Evolutionary conservation across 139 green algal species (phyloP), one percentile per base, ranked within the genome.

Genomic region (Coelastrella sp.): DNA sequence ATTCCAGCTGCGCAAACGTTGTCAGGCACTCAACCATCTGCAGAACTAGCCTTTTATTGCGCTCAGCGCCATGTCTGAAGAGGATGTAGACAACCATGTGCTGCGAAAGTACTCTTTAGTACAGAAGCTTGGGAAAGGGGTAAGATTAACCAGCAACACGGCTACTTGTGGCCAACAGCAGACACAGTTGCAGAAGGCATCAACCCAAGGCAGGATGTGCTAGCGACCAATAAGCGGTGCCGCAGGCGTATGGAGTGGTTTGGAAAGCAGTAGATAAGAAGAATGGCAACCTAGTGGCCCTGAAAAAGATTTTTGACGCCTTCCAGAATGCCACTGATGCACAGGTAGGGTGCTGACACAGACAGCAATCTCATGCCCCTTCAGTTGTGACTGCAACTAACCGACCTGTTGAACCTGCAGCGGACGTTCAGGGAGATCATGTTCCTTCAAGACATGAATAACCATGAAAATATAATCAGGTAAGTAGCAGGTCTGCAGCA

Each of bases 281-380:
- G 89, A 98, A 94, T 1, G 84, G 93, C 6, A 93, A 97, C 61
- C 94, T 94, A 0, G 97, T 99, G 7, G 98, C 98, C 0, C 86
- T 99, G 76, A 99, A 99, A 91, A 99, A 99, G 89, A 99, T 99
- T 25, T 99, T 99, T 85, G 98, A 99, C 86, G 98, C 98, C 0
- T 99, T 99, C 89, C 98, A 99, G 87, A 99, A 99, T 75, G 95
- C 97, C 65, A 99, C 98, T 24, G 98, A 99, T 91, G 97, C 98
- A 9, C 97, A 99, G 95, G 97, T 99, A 70, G 61, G 22, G n/a
- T 14, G 80, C 78, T 84, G 78, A 84, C 35, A 49, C 35, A 49
- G 35, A 49, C 35, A 49, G 35, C 35, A 49, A 49, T 49, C 27
- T 15, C 60, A 78, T 25, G 59, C 70, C 56, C 60, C 20, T 74